phyloP scores from a whole-genome alignment of 75 land plant genomes.

The Pinus tabuliformis region DNA sequence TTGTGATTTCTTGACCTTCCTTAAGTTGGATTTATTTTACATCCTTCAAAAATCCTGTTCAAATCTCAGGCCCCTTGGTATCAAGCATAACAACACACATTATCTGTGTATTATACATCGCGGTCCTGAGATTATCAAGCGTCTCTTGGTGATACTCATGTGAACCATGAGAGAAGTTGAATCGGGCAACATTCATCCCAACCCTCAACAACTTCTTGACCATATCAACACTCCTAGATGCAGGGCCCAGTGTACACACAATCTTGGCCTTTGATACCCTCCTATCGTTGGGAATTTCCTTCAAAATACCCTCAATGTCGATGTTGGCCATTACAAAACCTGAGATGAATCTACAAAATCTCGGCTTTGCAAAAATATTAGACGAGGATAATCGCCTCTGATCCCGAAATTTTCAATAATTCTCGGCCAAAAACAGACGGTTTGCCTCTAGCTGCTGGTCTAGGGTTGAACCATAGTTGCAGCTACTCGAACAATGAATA shows the following conservation, averaged over 20 bases:
- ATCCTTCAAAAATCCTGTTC: slow-evolving; percentile 84
- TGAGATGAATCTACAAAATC: too few relatives aligned
- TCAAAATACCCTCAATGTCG: too few relatives aligned
- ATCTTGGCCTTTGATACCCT: slow-evolving; percentile 72
- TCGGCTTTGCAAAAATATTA: too few relatives aligned
- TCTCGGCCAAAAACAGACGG: too few relatives aligned
- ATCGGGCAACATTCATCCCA: slow-evolving; percentile 85
- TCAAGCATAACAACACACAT: too few relatives aligned
- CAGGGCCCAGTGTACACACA: slow-evolving; percentile 85
- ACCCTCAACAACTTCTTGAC: slow-evolving; percentile 74
- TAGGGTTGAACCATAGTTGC: too few relatives aligned
- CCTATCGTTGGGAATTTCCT: slow-evolving; percentile 36
- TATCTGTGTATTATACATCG: slow-evolving; percentile 70
- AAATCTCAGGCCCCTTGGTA: slow-evolving; percentile 95
- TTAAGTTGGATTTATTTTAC: slow-evolving; percentile 75
- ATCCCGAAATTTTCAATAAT: too few relatives aligned
- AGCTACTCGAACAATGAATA: too few relatives aligned
- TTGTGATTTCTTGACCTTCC: slow-evolving; percentile 69
- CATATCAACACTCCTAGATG: slow-evolving; percentile 57
- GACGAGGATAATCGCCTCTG: too few relatives aligned
- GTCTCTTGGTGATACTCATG: slow-evolving; percentile 85
- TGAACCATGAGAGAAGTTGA: slow-evolving; percentile 85
- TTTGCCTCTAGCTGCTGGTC: too few relatives aligned
- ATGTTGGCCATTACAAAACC: too few relatives aligned
- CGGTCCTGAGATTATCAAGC: slow-evolving; percentile 51